Base-by-base conservation (phyloP, 2,329 filamentous ascomycete species). In the Aspergillus brunneoviolaceus region DNA sequence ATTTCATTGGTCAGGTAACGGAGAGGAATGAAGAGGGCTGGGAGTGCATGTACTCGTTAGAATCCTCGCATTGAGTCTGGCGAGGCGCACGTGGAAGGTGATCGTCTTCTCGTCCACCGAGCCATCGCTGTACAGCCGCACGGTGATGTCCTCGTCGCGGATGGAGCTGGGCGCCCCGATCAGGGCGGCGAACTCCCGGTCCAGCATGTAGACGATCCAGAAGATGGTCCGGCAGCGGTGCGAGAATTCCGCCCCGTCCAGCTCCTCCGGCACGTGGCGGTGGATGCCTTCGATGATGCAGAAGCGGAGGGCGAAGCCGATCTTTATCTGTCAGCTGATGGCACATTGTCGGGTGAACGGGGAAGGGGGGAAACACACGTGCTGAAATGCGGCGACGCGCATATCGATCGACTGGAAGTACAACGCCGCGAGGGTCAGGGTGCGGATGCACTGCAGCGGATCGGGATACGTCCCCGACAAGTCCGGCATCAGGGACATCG, bases 401-500 rank as follows among this genome's bases (percentile, higher is more conserved):
- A 29, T 29, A 10, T 29, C 27, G 27, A 29, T 29, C 27, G 27
- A 29, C 27, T 29, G 27, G 27, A 29, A 29, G 27, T 29, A 29
- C 7, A 29, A 10, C 27, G 27, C 27, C 2, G 27, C 27, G 27
- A 29, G 27, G 2, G 27, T 29, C 2, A 29, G 7, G 27, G 27
- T 29, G 7, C 27, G 7, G 27, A 29, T 29, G 27, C 27, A 29
- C 27, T 29, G 27, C 27, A 29, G 27, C 7, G 27, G 27, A 3
- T 29, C 7, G 27, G 27, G 27, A 29, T 4, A 66, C 19, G 74
- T 69, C 0, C 70, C 69, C 1, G 70, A 73, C 5, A 78, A 25
- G 53, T 79, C 76, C 0, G 77, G 77, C 49, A 79, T 68, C 4
- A 79, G 14, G 0, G 75, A 69, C 75, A 79, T 77, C 0, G 76